phyloP scores from a whole-genome alignment of 2,329 filamentous ascomycete genomes.

The Colletotrichum trifolii region DNA sequence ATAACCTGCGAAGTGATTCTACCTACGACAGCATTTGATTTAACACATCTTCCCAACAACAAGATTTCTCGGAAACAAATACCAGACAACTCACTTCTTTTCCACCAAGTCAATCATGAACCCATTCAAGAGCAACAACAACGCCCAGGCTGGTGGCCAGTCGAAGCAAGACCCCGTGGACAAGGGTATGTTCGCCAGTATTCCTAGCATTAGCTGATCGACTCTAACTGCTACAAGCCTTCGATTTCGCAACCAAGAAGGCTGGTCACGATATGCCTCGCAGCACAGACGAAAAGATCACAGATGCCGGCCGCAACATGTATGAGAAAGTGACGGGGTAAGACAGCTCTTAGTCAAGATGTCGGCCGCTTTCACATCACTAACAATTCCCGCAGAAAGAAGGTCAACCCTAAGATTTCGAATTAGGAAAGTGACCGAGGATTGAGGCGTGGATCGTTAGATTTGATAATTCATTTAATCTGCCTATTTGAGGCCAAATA shows the following conservation, averaged over 20 bases:
- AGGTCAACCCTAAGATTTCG: constrained; percentile 48
- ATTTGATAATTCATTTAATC: neutral
- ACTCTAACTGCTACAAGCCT: constrained; percentile 39
- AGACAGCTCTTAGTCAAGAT: neutral
- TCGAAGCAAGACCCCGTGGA: constrained; percentile 50
- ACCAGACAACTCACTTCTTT: neutral
- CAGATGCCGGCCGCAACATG: constrained; percentile 47
- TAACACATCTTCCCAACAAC: no score
- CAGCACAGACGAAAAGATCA: constrained; percentile 52
- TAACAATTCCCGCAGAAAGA: constrained; percentile 35
- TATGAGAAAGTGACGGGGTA: constrained; percentile 53
- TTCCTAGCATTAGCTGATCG: neutral
- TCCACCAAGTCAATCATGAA: constrained; percentile 12
- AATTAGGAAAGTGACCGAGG: constrained; percentile 42
- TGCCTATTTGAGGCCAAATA: neutral
- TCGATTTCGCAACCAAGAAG: constrained; percentile 46
- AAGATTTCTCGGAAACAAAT: neutral
- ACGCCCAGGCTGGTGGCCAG: constrained; percentile 12
- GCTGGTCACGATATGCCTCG: constrained; percentile 47
- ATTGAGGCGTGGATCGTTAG: neutral
- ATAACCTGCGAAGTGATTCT: no score
- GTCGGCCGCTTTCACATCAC: neutral
- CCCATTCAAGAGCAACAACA: constrained; percentile 27
- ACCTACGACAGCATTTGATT: no score
- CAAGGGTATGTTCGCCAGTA: constrained; percentile 45